Evolutionary conservation across 2,329 filamentous ascomycete genomes (phyloP).

Genomic region (Fusarium brevicatenulatum): DNA sequence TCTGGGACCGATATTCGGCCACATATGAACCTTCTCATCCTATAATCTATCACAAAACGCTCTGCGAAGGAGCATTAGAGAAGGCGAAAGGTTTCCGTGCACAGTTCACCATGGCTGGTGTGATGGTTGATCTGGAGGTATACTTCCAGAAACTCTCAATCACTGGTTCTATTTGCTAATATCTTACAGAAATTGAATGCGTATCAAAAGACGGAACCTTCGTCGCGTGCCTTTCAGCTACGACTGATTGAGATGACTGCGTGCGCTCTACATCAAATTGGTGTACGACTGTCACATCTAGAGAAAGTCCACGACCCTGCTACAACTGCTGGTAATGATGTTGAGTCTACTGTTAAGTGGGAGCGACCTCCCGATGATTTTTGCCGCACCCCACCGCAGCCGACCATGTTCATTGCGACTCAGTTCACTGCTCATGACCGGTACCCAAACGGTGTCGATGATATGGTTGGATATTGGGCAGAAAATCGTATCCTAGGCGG

Average conservation of each 20-base stretch:
- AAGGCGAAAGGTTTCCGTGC: not conserved
- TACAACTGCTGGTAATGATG: not conserved
- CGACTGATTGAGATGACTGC: not conserved
- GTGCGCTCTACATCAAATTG: not conserved
- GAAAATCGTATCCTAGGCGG: conserved; percentile 23
- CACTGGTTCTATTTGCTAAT: accelerated
- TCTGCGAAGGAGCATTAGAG: not conserved
- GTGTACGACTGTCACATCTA: not conserved
- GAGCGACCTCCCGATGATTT: not conserved
- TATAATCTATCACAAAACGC: not conserved
- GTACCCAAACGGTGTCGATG: conserved; percentile 11
- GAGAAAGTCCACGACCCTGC: not conserved
- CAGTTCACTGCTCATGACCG: conserved; percentile 3
- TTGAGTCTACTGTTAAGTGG: conserved; percentile 4
- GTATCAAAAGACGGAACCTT: not conserved
- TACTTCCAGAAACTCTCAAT: too few relatives aligned
- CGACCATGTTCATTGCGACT: conserved; percentile 9
- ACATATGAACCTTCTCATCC: not conserved
- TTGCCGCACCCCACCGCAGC: not conserved
- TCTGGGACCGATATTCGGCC: not conserved
- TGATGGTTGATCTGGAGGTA: not conserved
- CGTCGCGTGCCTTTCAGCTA: not conserved
- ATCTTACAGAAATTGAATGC: not conserved
- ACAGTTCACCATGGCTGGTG: not conserved
- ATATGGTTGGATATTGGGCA: conserved; percentile 21